These are phyloP conservation scores for Ramaria sp. DNA, from an alignment of 768 basidiomycete genomes.

Conservation along the genomic window DNA sequence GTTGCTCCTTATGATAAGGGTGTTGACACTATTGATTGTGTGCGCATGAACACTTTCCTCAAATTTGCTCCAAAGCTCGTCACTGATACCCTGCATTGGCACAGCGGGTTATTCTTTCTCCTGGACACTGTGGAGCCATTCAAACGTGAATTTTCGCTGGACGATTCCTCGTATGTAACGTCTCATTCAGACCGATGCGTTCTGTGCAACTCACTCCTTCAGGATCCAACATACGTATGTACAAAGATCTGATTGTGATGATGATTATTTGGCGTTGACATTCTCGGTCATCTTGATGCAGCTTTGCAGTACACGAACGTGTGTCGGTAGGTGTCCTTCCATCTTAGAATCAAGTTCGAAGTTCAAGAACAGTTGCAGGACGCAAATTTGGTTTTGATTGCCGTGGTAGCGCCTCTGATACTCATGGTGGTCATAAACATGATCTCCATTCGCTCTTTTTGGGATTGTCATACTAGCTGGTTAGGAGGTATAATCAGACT, in stretches of 20 bases:
- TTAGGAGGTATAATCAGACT: constrained; percentile 35
- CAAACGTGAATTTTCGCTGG: constrained; percentile 65
- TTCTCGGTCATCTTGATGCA: constrained; percentile 16
- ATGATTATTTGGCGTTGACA: no score
- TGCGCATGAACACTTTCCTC: constrained; percentile 24
- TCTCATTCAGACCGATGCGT: constrained; percentile 12
- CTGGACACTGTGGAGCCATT: constrained; percentile 62
- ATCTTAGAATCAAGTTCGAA: constrained; percentile 11
- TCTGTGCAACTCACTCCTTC: constrained; percentile 5
- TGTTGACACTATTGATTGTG: constrained; percentile 57
- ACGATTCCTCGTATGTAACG: constrained; percentile 58
- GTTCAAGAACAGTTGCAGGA: neutral
- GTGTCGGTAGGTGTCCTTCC: constrained; percentile 45
- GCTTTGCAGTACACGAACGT: constrained; percentile 66
- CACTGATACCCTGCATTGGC: neutral
- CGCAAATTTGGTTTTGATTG: constrained; percentile 23
- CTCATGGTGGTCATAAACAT: constrained; percentile 62
- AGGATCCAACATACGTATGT: constrained; percentile 31
- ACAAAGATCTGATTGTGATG: neutral
- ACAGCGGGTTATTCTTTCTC: constrained; percentile 50
- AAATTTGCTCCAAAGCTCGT: no score
- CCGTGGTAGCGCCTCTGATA: constrained; percentile 53
- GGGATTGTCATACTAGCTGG: constrained; percentile 75
- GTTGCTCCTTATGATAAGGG: constrained; percentile 41
- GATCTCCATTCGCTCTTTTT: constrained; percentile 68